Evolutionary conservation across 2,329 filamentous ascomycete species (phyloP).

Genomic region (Ceratocystis papillata): DNA sequence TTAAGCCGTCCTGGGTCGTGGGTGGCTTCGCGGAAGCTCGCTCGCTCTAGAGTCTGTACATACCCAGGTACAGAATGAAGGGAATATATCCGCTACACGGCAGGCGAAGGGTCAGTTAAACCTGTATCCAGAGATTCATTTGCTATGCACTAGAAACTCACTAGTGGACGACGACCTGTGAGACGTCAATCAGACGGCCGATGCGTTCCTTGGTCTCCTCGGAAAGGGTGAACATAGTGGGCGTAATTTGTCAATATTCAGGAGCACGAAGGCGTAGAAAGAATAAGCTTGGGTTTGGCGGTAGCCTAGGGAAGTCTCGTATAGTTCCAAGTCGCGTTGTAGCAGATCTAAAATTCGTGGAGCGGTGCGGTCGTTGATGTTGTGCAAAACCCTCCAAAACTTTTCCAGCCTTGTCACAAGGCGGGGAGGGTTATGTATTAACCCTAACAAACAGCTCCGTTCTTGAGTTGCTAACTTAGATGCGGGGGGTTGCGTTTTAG

Average conservation of each 20-base stretch:
- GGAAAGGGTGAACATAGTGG: conserved; percentile 56
- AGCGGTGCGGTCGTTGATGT: not conserved
- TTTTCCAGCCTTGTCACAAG: conserved; percentile 23
- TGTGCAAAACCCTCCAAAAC: conserved; percentile 15
- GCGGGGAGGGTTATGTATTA: not conserved
- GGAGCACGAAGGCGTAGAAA: not conserved
- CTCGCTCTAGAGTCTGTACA: conserved; percentile 28
- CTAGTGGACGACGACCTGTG: conserved; percentile 92
- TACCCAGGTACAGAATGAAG: conserved; percentile 93
- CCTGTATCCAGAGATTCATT: not conserved
- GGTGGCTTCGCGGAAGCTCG: conserved; percentile 13
- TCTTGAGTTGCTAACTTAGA: not conserved
- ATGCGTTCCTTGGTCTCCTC: conserved; percentile 99
- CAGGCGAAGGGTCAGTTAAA: not conserved
- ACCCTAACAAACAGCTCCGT: not conserved
- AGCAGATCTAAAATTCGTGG: conserved; percentile 3
- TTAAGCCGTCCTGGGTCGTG: not conserved
- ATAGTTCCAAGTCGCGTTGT: not conserved
- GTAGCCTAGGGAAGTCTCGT: not conserved
- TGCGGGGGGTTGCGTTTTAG: conserved; percentile 16
- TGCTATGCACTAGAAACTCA: conserved; percentile 38
- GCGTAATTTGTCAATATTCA: not conserved
- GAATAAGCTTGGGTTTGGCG: not conserved
- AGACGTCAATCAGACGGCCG: conserved; percentile 88
- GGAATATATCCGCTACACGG: conserved; percentile 75